Conservation (phyloP, 129 eudicot species). For the Flaveria trinervia region DNA sequence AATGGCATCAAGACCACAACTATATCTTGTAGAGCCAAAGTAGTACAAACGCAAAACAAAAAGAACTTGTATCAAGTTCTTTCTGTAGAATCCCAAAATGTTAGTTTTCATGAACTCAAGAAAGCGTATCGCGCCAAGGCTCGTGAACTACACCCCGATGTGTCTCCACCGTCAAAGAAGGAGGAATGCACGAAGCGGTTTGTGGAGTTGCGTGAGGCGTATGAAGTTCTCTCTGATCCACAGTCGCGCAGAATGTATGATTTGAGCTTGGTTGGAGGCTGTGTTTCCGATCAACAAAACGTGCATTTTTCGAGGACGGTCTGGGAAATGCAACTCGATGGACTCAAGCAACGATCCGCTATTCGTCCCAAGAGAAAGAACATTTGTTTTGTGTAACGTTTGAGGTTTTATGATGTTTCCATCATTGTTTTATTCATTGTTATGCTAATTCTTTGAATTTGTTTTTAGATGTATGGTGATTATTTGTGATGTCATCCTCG, state of each 20-base stretch:
- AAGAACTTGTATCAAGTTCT: conserved; percentile 39
- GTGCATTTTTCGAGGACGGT: conserved; percentile 24
- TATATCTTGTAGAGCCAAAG: conserved; percentile 34
- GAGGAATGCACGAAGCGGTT: conserved; percentile 50
- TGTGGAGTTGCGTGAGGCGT: conserved; percentile 52
- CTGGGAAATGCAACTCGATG: conserved; percentile 62
- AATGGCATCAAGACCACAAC: background rate
- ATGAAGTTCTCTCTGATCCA: conserved; percentile 68
- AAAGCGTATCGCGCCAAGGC: conserved; percentile 60
- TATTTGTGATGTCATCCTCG: background rate
- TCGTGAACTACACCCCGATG: conserved; percentile 55
- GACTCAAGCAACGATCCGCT: conserved; percentile 36
- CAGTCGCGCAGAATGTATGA: conserved; percentile 43
- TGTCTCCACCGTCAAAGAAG: conserved; percentile 32
- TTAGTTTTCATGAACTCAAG: conserved; percentile 52
- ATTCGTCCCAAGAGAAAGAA: conserved; percentile 32
- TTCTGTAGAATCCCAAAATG: conserved; percentile 35
- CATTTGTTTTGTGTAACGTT: conserved; percentile 9
- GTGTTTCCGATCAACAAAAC: conserved; percentile 2
- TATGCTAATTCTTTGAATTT: conserved; percentile 11
- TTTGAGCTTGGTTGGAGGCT: conserved; percentile 36
- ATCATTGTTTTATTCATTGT: conserved; percentile 13
- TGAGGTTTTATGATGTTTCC: background rate
- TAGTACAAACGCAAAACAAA: conserved; percentile 20
- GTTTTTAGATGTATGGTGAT: background rate